Percentiles rank a stretch among this genome's conserved stretches.
Conservation (phyloP, 2,329 filamentous ascomycete genomes). For the Tolypocladium ophioglossoides region DNA sequence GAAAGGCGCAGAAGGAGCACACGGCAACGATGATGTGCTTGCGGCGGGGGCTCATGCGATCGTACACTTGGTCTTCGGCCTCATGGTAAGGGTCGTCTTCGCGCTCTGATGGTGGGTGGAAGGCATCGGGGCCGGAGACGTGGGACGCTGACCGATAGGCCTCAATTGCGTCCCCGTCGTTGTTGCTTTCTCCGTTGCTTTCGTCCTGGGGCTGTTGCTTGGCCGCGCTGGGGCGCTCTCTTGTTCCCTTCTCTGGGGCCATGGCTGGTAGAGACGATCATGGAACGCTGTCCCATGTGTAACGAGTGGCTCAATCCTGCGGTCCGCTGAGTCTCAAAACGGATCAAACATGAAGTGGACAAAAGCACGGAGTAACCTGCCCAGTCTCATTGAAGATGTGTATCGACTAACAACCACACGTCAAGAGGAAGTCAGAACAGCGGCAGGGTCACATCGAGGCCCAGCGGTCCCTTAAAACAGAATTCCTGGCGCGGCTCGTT, state of each 20-base stretch:
- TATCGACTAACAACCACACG: background rate
- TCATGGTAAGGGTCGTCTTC: conserved; percentile 20
- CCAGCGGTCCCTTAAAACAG: background rate
- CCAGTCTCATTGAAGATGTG: background rate
- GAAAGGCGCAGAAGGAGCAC: conserved; percentile 63
- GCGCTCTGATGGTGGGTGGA: conserved; percentile 14
- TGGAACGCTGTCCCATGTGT: no score
- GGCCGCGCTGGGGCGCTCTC: background rate
- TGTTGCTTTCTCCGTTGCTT: background rate
- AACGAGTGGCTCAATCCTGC: background rate
- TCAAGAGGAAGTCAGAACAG: background rate
- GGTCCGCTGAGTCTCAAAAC: background rate
- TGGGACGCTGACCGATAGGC: conserved; percentile 15
- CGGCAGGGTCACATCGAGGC: background rate
- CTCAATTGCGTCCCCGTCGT: background rate
- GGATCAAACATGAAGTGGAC: background rate
- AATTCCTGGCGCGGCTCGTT: background rate
- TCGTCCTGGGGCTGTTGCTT: background rate
- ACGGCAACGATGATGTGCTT: conserved; percentile 60
- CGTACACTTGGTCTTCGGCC: conserved; percentile 40
- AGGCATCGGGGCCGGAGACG: conserved; percentile 18
- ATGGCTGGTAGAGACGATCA: background rate
- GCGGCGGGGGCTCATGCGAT: conserved; percentile 46
- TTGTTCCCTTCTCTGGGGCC: background rate
- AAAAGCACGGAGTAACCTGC: background rate